These are phyloP conservation scores for Populus nigra DNA, from an alignment of 345 rosid genomes.

Conservation along the genomic window DNA sequence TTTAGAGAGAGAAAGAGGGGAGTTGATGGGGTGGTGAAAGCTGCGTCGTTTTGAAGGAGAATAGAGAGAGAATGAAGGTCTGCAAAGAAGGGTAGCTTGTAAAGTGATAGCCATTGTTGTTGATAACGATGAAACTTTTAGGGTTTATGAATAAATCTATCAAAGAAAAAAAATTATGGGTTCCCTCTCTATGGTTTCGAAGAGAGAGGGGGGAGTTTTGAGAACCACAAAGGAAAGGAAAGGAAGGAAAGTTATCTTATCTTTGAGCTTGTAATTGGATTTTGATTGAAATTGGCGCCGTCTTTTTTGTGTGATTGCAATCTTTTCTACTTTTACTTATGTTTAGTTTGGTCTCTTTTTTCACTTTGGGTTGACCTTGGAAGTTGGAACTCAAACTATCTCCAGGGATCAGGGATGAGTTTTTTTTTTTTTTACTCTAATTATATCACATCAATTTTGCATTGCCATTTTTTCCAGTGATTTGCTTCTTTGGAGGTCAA, in stretches of 20 bases:
- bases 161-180: neutral
- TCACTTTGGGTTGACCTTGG: neutral
- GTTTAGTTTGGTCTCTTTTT: neutral
- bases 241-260: constrained; percentile 2
- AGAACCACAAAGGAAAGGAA: constrained; percentile 15
- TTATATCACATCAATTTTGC: too few relatives aligned
- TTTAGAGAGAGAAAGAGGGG: constrained; percentile 20
- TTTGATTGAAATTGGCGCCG: constrained; percentile 40
- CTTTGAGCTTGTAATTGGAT: constrained; percentile 24
- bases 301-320: constrained; percentile 11
- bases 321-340: neutral
- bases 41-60: constrained; percentile 7
- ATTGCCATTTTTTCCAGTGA: too few relatives aligned
- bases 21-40: neutral
- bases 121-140: constrained; percentile 4
- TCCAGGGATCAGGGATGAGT: neutral
- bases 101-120: constrained; percentile 52
- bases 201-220: neutral
- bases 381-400: neutral
- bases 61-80: constrained; percentile 33
- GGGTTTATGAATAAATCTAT: constrained; percentile 38
- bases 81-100: constrained; percentile 69
- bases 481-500: too few relatives aligned
- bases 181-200: neutral
- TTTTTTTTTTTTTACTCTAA: neutral